Evolutionary conservation across 108 stramenopile genomes (phyloP).

Genomic region (Bacterosira constricta): DNA sequence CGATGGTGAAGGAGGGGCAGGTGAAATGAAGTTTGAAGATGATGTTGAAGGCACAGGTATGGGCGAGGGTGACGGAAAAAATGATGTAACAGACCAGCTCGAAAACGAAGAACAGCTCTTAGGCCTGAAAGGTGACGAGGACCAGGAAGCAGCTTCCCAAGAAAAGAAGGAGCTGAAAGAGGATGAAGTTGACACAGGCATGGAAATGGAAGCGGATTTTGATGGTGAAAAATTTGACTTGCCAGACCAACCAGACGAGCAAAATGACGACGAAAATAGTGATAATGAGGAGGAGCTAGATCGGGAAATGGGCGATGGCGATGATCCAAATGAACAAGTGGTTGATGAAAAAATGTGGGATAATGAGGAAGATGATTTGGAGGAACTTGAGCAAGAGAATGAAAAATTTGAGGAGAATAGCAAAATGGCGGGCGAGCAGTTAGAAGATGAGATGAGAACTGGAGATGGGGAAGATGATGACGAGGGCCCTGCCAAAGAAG

Average conservation of each 20-base stretch:
- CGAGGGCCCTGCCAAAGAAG: background rate
- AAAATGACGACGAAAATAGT: constrained; percentile 65
- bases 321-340: constrained; percentile 88
- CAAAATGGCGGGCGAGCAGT: constrained; percentile 78
- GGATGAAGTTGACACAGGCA: constrained; percentile 95
- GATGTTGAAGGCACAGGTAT: constrained; percentile 98
- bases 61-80: constrained; percentile 97
- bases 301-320: constrained; percentile 97
- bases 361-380: constrained; percentile 92
- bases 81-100: constrained; percentile 97
- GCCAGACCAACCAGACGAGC: constrained; percentile 82
- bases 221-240: constrained; percentile 96
- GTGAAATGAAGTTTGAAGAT: constrained; percentile 90
- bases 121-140: constrained; percentile 89
- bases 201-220: constrained; percentile 99
- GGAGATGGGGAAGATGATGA: constrained; percentile 84
- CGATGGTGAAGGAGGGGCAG: constrained; percentile 65
- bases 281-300: constrained; percentile 95
- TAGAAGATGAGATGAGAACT: constrained; percentile 92
- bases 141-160: constrained; percentile 51
- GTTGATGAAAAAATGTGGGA: constrained; percentile 98
- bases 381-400: constrained; percentile 81
- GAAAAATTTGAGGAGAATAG: constrained; percentile 95
- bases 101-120: constrained; percentile 97
- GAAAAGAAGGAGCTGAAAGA: constrained; percentile 83